A percentile compares a stretch with the other conserved stretches of the same genome.
These are phyloP conservation scores for Colletotrichum euphorbiae DNA, from an alignment of 2,329 filamentous ascomycete genomes.

Conservation along the genomic window DNA sequence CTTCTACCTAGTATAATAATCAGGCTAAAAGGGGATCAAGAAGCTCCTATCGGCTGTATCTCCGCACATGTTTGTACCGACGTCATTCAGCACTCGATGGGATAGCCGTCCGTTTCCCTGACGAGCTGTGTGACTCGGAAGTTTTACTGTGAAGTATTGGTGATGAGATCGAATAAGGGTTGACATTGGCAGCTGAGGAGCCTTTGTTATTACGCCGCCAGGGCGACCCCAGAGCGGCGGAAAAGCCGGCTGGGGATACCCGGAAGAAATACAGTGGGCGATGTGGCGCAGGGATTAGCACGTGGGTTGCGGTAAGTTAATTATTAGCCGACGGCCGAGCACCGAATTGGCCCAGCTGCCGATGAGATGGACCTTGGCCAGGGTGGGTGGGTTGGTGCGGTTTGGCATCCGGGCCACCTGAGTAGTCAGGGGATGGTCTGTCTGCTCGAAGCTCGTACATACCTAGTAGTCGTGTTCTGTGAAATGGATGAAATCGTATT, in stretches of 20 bases:
- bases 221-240: background rate
- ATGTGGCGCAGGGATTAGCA: conserved; percentile 21
- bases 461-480: conserved; percentile 22
- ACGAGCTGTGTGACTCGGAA: background rate
- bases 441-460: too few relatives aligned
- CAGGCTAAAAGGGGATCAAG: too few relatives aligned
- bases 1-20: too few relatives aligned
- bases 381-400: too few relatives aligned
- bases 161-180: background rate
- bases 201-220: conserved; percentile 3
- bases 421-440: too few relatives aligned
- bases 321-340: conserved; percentile 2
- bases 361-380: conserved; percentile 4
- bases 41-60: too few relatives aligned
- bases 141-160: background rate
- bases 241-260: background rate
- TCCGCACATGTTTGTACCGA: too few relatives aligned
- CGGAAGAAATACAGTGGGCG: background rate
- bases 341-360: background rate
- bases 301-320: background rate
- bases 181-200: background rate
- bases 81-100: too few relatives aligned
- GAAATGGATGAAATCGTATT: conserved; percentile 9
- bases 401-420: too few relatives aligned
- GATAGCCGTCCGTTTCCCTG: background rate